phyloP scores from a whole-genome alignment of 2,329 filamentous ascomycete species.

The Cladosporium phlei region DNA sequence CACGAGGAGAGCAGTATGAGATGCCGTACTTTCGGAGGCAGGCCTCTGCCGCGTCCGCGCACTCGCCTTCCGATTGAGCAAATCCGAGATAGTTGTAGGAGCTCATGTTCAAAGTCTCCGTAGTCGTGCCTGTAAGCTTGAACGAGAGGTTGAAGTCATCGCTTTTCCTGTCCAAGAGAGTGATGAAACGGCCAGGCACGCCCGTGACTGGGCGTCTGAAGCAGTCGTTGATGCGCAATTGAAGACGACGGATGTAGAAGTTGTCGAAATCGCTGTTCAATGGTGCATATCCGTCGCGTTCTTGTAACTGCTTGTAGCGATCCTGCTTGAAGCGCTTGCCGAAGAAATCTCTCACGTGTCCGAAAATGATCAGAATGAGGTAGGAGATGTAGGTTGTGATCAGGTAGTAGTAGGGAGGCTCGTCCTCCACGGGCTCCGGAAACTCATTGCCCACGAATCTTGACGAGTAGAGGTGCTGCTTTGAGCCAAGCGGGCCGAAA shows the following conservation, averaged over 20 bases:
- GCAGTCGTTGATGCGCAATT: slow-evolving; percentile 93
- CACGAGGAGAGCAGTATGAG: slow-evolving; percentile 72
- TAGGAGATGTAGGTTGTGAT: slow-evolving; percentile 99
- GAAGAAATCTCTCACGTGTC: slow-evolving; percentile 95
- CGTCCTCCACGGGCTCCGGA: slow-evolving; percentile 80
- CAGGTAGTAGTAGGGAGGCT: slow-evolving; percentile 94
- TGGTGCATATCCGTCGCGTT: slow-evolving; percentile 84
- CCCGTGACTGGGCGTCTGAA: slow-evolving; percentile 90
- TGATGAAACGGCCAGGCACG: slow-evolving; percentile 91
- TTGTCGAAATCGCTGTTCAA: slow-evolving; percentile 98
- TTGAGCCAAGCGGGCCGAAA: slow-evolving; percentile 78
- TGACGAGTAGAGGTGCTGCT: slow-evolving; percentile 82
- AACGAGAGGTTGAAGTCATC: slow-evolving; percentile 90
- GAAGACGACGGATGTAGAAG: slow-evolving; percentile 90
- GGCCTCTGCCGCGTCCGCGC: slow-evolving; percentile 87
- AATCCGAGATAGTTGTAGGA: slow-evolving; percentile 99
- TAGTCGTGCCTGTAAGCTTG: slow-evolving; percentile 80
- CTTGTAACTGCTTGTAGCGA: slow-evolving; percentile 78
- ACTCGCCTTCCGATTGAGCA: slow-evolving; percentile 93
- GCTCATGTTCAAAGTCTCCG: slow-evolving; percentile 96
- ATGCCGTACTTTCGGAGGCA: slow-evolving; percentile 80
- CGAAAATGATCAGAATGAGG: slow-evolving; percentile 88
- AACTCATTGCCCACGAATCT: slow-evolving; percentile 77
- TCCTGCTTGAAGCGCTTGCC: slow-evolving; percentile 88
- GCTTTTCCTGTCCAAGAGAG: slow-evolving; percentile 82